Conservation (phyloP, 2,329 filamentous ascomycete genomes). For the Cyanodermella asteris region DNA sequence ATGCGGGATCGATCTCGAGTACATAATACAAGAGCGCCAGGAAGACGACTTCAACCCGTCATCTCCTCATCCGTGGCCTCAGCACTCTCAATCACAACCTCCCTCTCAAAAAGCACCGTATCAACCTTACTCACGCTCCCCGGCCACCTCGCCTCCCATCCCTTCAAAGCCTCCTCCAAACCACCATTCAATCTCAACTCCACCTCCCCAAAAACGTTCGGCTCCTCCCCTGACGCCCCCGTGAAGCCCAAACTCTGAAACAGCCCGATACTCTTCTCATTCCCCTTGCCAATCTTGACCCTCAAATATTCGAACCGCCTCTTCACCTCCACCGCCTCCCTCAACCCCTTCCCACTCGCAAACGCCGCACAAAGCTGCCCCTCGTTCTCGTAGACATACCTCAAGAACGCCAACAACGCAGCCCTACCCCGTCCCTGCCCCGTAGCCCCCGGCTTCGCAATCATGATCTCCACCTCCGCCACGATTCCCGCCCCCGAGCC, state of each 20-base stretch:
- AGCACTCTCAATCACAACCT: no score
- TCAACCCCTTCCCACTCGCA: no score
- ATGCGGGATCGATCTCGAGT: no score
- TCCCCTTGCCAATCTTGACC: conserved; percentile 39
- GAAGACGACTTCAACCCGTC: no score
- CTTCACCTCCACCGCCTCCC: conserved; percentile 3
- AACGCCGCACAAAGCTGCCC: conserved; percentile 37
- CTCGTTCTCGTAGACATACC: conserved; percentile 39
- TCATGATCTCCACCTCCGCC: conserved; percentile 75
- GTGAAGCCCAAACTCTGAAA: conserved; percentile 42
- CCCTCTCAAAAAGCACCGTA: no score
- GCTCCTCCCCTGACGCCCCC: conserved; percentile 23
- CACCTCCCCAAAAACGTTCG: conserved; percentile 50
- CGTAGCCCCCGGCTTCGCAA: conserved; percentile 37
- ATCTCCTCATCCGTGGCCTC: no score
- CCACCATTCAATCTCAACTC: conserved; percentile 22
- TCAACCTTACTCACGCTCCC: no score
- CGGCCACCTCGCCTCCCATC: neutral
- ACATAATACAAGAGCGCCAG: no score
- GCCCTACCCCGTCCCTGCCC: conserved; percentile 42
- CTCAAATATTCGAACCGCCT: conserved; percentile 24
- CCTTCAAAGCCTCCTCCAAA: neutral
- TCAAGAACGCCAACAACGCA: conserved; percentile 44
- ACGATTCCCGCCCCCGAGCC: conserved; percentile 20
- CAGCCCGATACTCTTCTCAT: conserved; percentile 33